Percentiles rank a stretch among this genome's conserved stretches.
Conservation (phyloP, 106 monocot species). For the Apostasia ramifera region DNA sequence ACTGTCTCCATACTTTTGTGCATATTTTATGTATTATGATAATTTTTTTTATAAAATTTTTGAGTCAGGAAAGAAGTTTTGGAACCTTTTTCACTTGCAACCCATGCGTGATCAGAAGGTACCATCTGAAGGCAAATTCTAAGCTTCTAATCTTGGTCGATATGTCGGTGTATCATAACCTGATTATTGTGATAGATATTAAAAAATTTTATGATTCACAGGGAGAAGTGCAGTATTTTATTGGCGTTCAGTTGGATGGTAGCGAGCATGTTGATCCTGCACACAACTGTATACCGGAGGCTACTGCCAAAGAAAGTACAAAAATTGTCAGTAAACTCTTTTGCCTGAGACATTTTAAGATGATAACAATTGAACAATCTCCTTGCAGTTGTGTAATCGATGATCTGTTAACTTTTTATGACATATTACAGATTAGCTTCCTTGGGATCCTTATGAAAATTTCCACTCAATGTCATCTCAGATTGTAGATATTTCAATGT, state of each 20-base stretch:
- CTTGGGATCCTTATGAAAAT: too few species aligned
- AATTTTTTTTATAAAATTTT: neutral
- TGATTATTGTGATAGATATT: neutral
- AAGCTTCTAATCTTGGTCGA: neutral
- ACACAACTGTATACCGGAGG: conserved; percentile 74
- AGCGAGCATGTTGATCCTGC: conserved; percentile 83
- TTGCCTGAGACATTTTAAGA: too few species aligned
- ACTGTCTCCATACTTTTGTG: neutral
- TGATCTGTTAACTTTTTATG: too few species aligned
- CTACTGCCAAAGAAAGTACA: conserved; percentile 58
- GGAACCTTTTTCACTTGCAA: conserved; percentile 98
- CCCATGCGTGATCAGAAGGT: conserved; percentile 99
- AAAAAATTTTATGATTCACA: conserved; percentile 20
- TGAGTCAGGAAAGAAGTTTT: conserved; percentile 81
- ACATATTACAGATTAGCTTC: too few species aligned
- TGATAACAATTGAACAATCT: too few species aligned
- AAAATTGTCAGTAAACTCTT: conserved; percentile 52
- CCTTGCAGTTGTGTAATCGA: too few species aligned
- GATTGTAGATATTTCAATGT: too few species aligned
- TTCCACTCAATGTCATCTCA: too few species aligned
- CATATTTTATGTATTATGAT: conserved; percentile 4
- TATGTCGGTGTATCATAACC: neutral
- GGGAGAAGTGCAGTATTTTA: conserved; percentile 98
- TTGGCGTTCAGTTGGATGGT: conserved; percentile 98
- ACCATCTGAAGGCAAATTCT: conserved; percentile 3